Evolutionary conservation across 352 stramenopile species (phyloP), one percentile per base, ranked within the genome.

Genomic region (Phytopythium delawarense): DNA sequence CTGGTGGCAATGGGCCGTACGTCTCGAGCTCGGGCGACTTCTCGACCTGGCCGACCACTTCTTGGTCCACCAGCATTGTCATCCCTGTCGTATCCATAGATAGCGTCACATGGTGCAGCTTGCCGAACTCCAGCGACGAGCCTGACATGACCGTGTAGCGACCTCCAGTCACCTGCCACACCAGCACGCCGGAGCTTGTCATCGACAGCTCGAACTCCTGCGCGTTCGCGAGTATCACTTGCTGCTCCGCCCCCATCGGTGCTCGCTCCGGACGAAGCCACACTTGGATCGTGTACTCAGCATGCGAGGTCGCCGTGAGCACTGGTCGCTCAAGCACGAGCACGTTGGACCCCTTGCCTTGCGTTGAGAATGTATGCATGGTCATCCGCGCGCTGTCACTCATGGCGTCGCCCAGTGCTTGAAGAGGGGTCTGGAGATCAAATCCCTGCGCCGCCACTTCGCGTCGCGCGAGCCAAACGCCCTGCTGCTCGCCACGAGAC

Each of bases 401-500:
- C 83, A 91, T 94, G 2, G 63, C 70, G 57, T 79, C 61, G 21
- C 64, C 72, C 9, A 65, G 64, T 9, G 70, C 67, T 18, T 54
- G 45, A 42, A 94, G 63, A 4, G 61, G 74, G 12, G 61, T 58
- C 12, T 55, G 39, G 18, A 91, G 53, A 40, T 88, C 68, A 49
- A 89, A 90, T 35, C 16, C 37, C 30, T 28, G 58, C 35, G 65
- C 52, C 6, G 76, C 42, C 15, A 32, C 35, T 57, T 86, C 63
- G 68, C 78, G 76, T 25, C 67, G 72, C 4, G 87, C 87, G 20
- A 96, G 61, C 87, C 87, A 96, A 4, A 91, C 79, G 34, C 87
- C 87, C 40, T 87, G 77, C 52, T 94, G 80, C 42, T 96, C 87
- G 0, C 87, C 87, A 28, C 87, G 81, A 23, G 84, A 92, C 87